A percentile compares a stretch with the other conserved stretches of the same genome.
These are phyloP conservation scores for Botryosphaeria agaves DNA, from an alignment of 2,329 filamentous ascomycete species.

Conservation along the genomic window DNA sequence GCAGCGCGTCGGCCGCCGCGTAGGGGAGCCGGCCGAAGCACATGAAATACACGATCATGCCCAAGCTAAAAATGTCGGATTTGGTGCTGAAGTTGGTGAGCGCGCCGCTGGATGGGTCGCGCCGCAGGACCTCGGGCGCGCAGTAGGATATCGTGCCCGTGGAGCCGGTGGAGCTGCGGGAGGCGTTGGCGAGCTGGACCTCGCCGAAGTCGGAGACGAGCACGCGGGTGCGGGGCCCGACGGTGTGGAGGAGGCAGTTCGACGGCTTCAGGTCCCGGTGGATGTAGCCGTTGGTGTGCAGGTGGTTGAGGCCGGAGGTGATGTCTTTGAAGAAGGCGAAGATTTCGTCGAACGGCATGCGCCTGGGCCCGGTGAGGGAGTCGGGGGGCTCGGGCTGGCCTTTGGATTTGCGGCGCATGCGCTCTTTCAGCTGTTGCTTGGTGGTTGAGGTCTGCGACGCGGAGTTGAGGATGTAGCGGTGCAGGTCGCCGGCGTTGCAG, in stretches of 20 bases:
- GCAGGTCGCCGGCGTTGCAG: conserved; percentile 83
- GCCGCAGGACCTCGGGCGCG: conserved; percentile 76
- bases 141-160: conserved; percentile 97
- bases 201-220: conserved; percentile 97
- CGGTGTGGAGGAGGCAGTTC: conserved; percentile 78
- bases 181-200: conserved; percentile 68
- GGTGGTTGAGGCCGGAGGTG: conserved; percentile 74
- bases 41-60: conserved; percentile 97
- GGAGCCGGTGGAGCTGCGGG: conserved; percentile 76
- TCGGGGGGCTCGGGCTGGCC: conserved; percentile 50
- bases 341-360: conserved; percentile 71
- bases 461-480: conserved; percentile 67
- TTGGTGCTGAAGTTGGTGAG: conserved; percentile 94
- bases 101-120: conserved; percentile 42
- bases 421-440: conserved; percentile 76
- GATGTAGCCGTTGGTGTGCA: conserved; percentile 84
- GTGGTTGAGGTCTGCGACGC: conserved; percentile 41
- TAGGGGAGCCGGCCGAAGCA: conserved; percentile 88
- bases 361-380: conserved; percentile 33
- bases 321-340: conserved; percentile 96
- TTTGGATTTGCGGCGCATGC: conserved; percentile 65
- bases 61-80: conserved; percentile 93
- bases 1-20: conserved; percentile 59
- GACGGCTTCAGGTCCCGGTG: conserved; percentile 92
- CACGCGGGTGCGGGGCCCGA: conserved; percentile 54